These are phyloP conservation scores for Cucumis hystrix DNA, from an alignment of 306 rosid species.

Conservation along the genomic window DNA sequence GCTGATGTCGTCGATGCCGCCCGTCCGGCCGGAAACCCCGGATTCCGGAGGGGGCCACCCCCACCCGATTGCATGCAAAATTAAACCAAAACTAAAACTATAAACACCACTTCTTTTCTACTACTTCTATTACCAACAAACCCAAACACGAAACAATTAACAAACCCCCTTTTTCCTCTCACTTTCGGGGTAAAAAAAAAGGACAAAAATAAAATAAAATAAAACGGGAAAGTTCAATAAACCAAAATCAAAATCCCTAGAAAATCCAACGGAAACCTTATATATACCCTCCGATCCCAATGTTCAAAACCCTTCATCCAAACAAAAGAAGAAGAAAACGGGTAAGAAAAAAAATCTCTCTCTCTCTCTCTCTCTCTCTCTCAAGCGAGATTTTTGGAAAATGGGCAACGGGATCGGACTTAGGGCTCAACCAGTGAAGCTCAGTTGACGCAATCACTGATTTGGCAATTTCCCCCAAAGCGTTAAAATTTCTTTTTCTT, in stretches of 20 bases:
- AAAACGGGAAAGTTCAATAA: constrained; percentile 19
- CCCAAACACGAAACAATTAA: constrained; percentile 17
- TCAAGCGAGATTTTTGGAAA: constrained; percentile 5
- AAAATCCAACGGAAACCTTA: constrained; percentile 27
- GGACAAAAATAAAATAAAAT: constrained; percentile 8
- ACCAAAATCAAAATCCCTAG: constrained; percentile 37
- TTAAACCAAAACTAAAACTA: constrained; percentile 24
- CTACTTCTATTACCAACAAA: neutral
- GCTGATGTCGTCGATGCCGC: constrained; percentile 61
- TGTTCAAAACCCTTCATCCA: constrained; percentile 37
- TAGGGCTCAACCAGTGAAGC: constrained; percentile 6
- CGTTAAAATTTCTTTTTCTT: neutral
- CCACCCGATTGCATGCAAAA: constrained; percentile 78
- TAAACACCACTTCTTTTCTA: neutral
- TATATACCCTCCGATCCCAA: constrained; percentile 73
- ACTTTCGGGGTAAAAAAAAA: neutral
- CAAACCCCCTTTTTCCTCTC: constrained; percentile 12
- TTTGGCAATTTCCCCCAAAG: neutral
- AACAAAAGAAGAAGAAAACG: neutral
- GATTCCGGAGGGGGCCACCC: constrained; percentile 69
- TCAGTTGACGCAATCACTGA: constrained; percentile 13
- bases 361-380: neutral
- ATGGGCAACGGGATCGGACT: constrained; percentile 6
- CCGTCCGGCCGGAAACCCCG: constrained; percentile 59
- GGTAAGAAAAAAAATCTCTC: neutral